Evolutionary conservation across 257 asterid species (phyloP), one percentile per base, ranked within the genome.

Genomic region (Oldenlandia corymbosa): DNA sequence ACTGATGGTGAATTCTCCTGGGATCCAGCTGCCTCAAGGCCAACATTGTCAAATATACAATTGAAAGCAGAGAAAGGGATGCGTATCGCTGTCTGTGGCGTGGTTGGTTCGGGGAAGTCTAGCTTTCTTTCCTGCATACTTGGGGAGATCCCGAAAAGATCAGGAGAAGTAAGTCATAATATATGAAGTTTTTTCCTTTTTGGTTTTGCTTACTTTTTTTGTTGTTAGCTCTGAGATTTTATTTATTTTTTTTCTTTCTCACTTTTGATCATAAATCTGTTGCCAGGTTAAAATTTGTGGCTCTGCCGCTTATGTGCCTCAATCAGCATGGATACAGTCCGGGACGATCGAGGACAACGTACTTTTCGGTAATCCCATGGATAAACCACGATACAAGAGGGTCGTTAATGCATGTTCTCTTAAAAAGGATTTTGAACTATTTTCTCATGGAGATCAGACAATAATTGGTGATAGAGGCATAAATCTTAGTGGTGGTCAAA

Each of bases 381-480:
- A 92, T 79, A 89, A 85, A 74, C 91, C 83, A 27, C 89, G 79
- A 75, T 92, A 92, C 83, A 89, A 92, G 80, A 75, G 83, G 45
- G 99, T 87, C 43, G 80, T 92, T 69, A 88, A 89, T 73, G 99
- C 99, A 30, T 92, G 99, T 74, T 79, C 95, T 6, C 77, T 92
- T 66, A 89, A 89, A 84, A 89, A 78, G 80, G 99, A 92, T 75
- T 73, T 92, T 74, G 91, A 87, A 81, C 88, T 89, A 21, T 85
- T 92, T 64, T 92, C 97, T 34, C 99, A 92, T 76, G 97, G 96
- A 68, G 97, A 92, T 80, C 93, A 89, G 77, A 92, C 99, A 62
- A 89, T 92, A 73, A 92, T 92, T 71, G 99, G 99, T 70, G 99
- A 92, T 68, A 79, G 99, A 79, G 99, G 99, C 70, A 92, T 92